Evolutionary conservation across 306 rosid genomes (phyloP).

Genomic region (Urtica urens): DNA sequence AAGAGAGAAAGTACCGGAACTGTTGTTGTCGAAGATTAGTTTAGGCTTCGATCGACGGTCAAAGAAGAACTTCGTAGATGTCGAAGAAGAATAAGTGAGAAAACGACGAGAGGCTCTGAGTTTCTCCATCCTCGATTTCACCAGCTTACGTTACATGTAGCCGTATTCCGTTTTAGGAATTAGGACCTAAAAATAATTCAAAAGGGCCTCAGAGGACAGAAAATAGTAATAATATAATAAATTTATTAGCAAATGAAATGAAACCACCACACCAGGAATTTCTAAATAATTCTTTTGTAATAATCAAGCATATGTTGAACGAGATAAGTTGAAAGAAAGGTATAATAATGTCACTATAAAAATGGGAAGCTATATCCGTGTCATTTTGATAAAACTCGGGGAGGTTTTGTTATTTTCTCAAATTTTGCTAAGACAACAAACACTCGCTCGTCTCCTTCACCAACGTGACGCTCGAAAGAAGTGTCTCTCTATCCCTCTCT

Average conservation of each 20-base stretch:
- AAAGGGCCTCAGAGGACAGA: too few relatives aligned
- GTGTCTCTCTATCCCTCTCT: too few relatives aligned
- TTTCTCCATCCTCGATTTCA: conserved; percentile 30
- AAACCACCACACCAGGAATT: too few relatives aligned
- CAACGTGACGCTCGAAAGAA: too few relatives aligned
- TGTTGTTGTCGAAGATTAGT: conserved; percentile 12
- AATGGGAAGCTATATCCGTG: not conserved
- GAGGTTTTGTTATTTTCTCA: not conserved
- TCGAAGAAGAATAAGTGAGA: conserved; percentile 19
- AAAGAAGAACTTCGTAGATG: conserved; percentile 13
- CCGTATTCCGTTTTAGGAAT: not conserved
- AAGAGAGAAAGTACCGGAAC: conserved; percentile 17
- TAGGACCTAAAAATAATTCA: too few relatives aligned
- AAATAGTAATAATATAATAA: too few relatives aligned
- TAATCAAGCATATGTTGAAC: too few relatives aligned
- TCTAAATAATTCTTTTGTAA: too few relatives aligned
- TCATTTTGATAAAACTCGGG: not conserved
- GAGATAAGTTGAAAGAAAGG: too few relatives aligned
- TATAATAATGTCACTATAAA: too few relatives aligned
- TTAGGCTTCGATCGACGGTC: conserved; percentile 13
- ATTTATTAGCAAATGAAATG: too few relatives aligned
- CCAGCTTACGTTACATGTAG: too few relatives aligned
- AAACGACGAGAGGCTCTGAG: conserved; percentile 29
- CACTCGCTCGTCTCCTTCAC: not conserved
- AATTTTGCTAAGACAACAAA: not conserved